Base-by-base conservation (phyloP, 164 flowering plant genomes). In the Magnolia sinica region DNA sequence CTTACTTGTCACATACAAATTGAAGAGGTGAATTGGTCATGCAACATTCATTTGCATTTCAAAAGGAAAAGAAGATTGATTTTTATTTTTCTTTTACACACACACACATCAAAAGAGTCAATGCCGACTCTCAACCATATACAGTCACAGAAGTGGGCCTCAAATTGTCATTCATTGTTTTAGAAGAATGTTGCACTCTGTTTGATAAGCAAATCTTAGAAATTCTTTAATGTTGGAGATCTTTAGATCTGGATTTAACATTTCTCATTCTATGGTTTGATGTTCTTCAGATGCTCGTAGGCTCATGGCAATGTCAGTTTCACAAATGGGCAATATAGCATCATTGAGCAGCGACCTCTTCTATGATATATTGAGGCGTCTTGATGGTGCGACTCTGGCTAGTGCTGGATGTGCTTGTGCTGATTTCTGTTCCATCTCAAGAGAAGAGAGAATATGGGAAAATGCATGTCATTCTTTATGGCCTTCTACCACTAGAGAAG, bases 401-500 rank as follows among this genome's bases (percentile, higher is more conserved):
- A 91, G 84, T 82, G 98, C 97, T 23, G 92, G 95, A 51, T 95
- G 98, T 85, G 82, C 88, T 78, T 92, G 98, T 86, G 89, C 89
- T n/a, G 86, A 92, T 61, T 89, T 95, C 79, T 81, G 82, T 79
- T 86, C 95, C 74, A 88, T 95, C n/a, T 89, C 96, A 16, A 90
- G 83, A 78, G 97, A 95, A 79, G 97, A 95, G 85, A 87, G 72
- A 66, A 76, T 95, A 74, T 95, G 98, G 98, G 97, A 91, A 86
- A 86, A 91, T 77, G 94, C 85, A 7, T 95, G 98, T 71, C 81
- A 81, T 80, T 89, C 97, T 18, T 78, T 91, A 84, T 95, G 98
- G 98, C 96, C 96, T 79, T 95, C 97, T 73, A 91, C 94, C n/a
- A 87, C 87, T 52, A 81, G 92, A 55, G 94, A 91, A 50, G 98